Conservation (phyloP, 2,329 filamentous ascomycete species). For the Stagonosporopsis rhizophila region DNA sequence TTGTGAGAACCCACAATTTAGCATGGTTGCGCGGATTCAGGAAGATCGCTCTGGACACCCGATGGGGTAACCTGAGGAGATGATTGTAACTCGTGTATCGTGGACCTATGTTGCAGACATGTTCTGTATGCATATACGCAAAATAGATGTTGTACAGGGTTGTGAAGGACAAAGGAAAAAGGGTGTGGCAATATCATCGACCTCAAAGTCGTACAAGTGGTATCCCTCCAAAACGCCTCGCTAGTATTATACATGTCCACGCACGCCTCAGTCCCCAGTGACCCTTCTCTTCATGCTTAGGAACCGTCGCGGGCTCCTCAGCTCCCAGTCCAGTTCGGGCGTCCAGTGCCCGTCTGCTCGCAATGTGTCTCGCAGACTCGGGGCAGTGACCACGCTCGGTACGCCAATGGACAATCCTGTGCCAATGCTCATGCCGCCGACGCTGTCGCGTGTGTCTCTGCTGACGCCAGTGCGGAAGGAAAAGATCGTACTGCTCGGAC, state of each 20-base stretch:
- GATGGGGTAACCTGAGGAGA: not conserved
- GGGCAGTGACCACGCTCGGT: constrained; percentile 21
- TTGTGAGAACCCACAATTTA: constrained; percentile 9
- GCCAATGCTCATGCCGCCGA: constrained; percentile 10
- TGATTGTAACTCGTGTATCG: not conserved
- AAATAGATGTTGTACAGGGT: not conserved
- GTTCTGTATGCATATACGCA: not conserved
- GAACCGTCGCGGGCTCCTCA: constrained; percentile 27
- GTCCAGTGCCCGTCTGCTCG: constrained; percentile 25
- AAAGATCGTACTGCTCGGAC: constrained; percentile 7
- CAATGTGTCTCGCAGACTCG: constrained; percentile 29
- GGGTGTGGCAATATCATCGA: not conserved
- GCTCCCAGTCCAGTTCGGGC: constrained; percentile 30
- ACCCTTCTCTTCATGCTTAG: constrained; percentile 29
- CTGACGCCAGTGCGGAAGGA: constrained; percentile 9
- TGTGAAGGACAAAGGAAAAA: not conserved
- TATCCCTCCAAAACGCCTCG: constrained; percentile 12
- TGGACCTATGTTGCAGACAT: not conserved
- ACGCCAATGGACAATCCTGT: constrained; percentile 16
- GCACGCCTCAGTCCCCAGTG: not conserved
- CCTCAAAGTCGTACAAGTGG: not conserved
- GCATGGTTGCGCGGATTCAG: not conserved
- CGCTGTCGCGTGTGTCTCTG: constrained; percentile 4
- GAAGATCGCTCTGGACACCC: too few relatives aligned
- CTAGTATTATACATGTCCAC: constrained; percentile 1